Evolutionary conservation across 2,329 filamentous ascomycete genomes (phyloP), one percentile per base, ranked within the genome.

Genomic region (Pyricularia sp.): DNA sequence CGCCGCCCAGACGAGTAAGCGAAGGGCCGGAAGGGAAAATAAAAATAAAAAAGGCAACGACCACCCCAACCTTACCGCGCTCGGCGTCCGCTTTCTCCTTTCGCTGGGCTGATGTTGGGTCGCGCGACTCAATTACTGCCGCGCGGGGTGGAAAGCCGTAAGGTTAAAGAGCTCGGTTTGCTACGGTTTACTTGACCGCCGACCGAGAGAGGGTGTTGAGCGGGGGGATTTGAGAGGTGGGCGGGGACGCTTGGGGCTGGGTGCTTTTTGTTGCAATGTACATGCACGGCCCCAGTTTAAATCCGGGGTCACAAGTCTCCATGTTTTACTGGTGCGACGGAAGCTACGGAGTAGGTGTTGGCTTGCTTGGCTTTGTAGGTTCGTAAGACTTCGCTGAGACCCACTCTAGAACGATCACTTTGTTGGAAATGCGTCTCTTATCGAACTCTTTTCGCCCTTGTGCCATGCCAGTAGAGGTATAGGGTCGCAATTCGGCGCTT

Each of bases 111-210:
- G 26, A 23, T 30, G 25, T 28, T 30, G 50, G 28, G 20, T 31
- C 23, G 50, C 55, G 26, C 55, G 55, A 67, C 30, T 61, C 33
- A 33, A 67, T 25, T 25, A 61, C 28, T 67, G 42, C 42, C 55
- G 42, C 66, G 33, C 28, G 66, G 66, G 25, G 66, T 59, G 55
- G 28, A 50, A 31, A 33, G 25, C n/a, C 25, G 30, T 65, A 28
- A 28, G n/a, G 25, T 33, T n/a, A 20, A 58, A 25, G 25, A 63
- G 65, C 68, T 74, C 75, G 75, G 75, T 75, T 76, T 75, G 75
- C 75, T 73, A 72, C 75, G 73, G 72, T 69, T 71, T 74, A 59
- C 50, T 67, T 58, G 65, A 50, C 42, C 42, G 42, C 42, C 42
- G 42, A 50, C 42, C 42, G 42, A 50, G 42, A 50, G 42, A 50